These are phyloP conservation scores for Thalassiosira oceanica DNA, from an alignment of 352 stramenopile species.

Conservation along the genomic window DNA sequence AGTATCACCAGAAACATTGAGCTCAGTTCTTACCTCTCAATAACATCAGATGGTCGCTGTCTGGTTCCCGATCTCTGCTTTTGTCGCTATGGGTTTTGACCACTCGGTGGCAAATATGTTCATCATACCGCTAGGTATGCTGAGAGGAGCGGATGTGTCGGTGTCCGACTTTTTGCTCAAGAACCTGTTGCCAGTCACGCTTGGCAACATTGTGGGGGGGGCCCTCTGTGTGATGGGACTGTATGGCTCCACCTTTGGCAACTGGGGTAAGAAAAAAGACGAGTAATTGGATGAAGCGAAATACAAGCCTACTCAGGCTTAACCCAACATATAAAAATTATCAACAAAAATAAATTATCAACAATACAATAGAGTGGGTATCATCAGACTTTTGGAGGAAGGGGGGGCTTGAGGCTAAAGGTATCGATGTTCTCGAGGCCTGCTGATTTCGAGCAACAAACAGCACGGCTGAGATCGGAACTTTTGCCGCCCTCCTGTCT, in stretches of 20 bases:
- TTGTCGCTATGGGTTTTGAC: conserved; percentile 85
- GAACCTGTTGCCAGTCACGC: conserved; percentile 84
- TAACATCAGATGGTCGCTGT: conserved; percentile 72
- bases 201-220: conserved; percentile 85
- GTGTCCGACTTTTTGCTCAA: conserved; percentile 78
- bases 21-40: too few relatives aligned
- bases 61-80: conserved; percentile 87
- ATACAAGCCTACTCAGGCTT: background rate
- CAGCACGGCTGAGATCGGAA: background rate
- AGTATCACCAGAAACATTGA: too few relatives aligned
- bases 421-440: background rate
- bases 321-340: background rate
- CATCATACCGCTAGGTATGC: conserved; percentile 85
- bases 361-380: background rate
- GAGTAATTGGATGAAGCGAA: conserved; percentile 19
- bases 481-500: too few relatives aligned
- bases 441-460: background rate
- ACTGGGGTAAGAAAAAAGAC: conserved; percentile 69
- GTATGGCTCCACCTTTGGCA: conserved; percentile 69
- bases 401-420: background rate
- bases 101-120: conserved; percentile 90
- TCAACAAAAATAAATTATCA: background rate
- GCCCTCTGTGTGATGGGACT: conserved; percentile 78
- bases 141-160: conserved; percentile 81
- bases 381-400: background rate